Base-by-base conservation (phyloP, 306 rosid genomes). In the Vicia sativa region DNA sequence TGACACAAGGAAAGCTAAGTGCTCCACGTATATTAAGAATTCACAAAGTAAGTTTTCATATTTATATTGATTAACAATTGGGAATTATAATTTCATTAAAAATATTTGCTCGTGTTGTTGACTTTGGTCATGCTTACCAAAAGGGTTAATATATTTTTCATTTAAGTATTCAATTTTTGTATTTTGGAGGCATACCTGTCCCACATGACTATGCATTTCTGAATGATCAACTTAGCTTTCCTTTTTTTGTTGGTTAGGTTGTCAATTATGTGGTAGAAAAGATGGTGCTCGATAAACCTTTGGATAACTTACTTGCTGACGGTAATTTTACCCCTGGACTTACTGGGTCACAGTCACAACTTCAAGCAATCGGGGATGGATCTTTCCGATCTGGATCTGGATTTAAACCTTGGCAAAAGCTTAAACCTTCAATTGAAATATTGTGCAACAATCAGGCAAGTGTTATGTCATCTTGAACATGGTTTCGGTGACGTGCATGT, bases 11-110 rank as follows among this genome's bases (percentile, higher is more conserved):
- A 69, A 93, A 93, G 79, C 79, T 93, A 56, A 93, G 99, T 68
- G 99, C 97, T 61, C 99, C 99, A 45, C 96, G 99, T 53, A 93
- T 93, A 68, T 82, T 93, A 82, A 84, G 99, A 84, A 83, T 90
- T 71, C 96, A 90, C 69, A 93, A 93, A 81, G 99, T 90, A 79
- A 76, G 85, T 78, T 68, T 23, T 75, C 48, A 11, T 75, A 50
- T 66, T 65, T 65, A 71, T 55, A 53, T 64, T 43, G 38, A 15
- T 66, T 73, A 12, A 42, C 69, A 52, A 50, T 45, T 35, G 48
- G 61, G 10, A 11, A 59, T 37, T 35, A 37, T 26, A 19, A 23
- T 63, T 42, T n/a, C 45, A n/a, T 71, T 62, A 26, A 14, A 68
- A 16, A 37, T 37, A 6, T 1, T 72, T 63, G 6, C 34, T 0